Conservation (phyloP, 2,329 filamentous ascomycete species). For the Kalaharituber pfeilii region DNA sequence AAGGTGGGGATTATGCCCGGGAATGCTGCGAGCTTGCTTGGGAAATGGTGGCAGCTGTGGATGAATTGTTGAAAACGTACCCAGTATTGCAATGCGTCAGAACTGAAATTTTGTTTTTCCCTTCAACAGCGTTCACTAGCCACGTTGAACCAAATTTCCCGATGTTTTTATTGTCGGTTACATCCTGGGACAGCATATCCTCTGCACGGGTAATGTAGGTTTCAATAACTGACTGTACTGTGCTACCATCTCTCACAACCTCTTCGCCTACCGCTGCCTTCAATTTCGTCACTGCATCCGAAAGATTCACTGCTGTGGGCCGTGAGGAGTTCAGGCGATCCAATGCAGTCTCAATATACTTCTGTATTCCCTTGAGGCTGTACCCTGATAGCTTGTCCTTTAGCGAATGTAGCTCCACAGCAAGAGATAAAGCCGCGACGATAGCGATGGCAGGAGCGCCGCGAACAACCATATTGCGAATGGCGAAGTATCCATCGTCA, state of each 20-base stretch:
- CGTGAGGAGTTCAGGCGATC: slow-evolving; percentile 77
- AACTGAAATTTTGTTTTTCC: slow-evolving; percentile 49
- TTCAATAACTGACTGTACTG: slow-evolving; percentile 36
- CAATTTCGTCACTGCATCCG: slow-evolving; percentile 71
- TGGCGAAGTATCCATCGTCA: slow-evolving; percentile 65
- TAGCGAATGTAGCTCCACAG: slow-evolving; percentile 57
- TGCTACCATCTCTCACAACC: slow-evolving; percentile 24
- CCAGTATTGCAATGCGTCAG: slow-evolving; percentile 97
- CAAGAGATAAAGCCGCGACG: slow-evolving; percentile 77
- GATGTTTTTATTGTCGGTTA: slow-evolving; percentile 72
- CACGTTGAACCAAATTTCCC: slow-evolving; percentile 69
- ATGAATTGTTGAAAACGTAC: slow-evolving; percentile 29
- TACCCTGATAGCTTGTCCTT: slow-evolving; percentile 28
- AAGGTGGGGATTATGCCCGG: not conserved
- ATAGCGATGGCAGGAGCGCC: slow-evolving; percentile 94
- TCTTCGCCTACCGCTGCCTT: slow-evolving; percentile 43
- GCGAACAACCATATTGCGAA: slow-evolving; percentile 60
- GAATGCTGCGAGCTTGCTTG: not conserved
- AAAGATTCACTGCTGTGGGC: slow-evolving; percentile 86
- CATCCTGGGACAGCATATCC: slow-evolving; percentile 70
- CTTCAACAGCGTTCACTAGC: slow-evolving; percentile 46
- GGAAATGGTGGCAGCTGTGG: not conserved
- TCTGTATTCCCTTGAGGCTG: slow-evolving; percentile 41
- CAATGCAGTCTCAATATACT: slow-evolving; percentile 57
- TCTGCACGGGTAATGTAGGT: slow-evolving; percentile 69